Evolutionary conservation across 495 filamentous ascomycete genomes (phyloP), one percentile per base, ranked within the genome.

Genomic region (Articulospora tetracladia): DNA sequence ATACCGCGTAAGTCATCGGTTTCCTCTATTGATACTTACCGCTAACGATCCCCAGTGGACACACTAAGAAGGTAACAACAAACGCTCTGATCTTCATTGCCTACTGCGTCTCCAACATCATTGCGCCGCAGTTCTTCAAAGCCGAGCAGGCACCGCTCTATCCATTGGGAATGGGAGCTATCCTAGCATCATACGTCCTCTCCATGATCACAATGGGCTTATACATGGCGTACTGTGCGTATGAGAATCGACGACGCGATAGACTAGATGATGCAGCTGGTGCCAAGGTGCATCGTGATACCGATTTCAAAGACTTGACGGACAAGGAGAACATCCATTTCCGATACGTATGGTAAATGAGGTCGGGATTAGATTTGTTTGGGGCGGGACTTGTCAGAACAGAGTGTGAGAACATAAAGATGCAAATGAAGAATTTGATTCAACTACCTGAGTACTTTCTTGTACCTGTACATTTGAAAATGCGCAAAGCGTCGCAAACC

Each of bases 61-160:
- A 86, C 58, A 86, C 84, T 11, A 86, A 86, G 72, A 86, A 86
- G 70, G 85, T 83, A 0, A 87, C 83, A 0, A 80, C 85, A 1
- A 82, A 82, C 1, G 83, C 83, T 0, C 54, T 88, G 23, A 84
- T 84, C 59, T 67, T 86, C 28, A 66, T 79, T 0, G 77, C 76
- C 0, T 79, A 79, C 61, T 81, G 77, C 58, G 55, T 57, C 12
- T 53, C 52, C 39, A 66, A 66, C 41, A 66, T 66, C 34, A 55
- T 62, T 15, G 56, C 48, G 12, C 64, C 64, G 10, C 60, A 63
- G 44, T 63, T 63, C 36, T 66, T 63, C 32, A 58, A 56, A 41
- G 49, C 59, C 17, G 30, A 58, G 36, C 59, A 66, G 66, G 49
- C 55, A 0, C 78, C 62, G 15, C 67, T 61, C 24, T 68, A 68